Base-by-base conservation (phyloP, 306 rosid species). In the Fragaria iinumae region DNA sequence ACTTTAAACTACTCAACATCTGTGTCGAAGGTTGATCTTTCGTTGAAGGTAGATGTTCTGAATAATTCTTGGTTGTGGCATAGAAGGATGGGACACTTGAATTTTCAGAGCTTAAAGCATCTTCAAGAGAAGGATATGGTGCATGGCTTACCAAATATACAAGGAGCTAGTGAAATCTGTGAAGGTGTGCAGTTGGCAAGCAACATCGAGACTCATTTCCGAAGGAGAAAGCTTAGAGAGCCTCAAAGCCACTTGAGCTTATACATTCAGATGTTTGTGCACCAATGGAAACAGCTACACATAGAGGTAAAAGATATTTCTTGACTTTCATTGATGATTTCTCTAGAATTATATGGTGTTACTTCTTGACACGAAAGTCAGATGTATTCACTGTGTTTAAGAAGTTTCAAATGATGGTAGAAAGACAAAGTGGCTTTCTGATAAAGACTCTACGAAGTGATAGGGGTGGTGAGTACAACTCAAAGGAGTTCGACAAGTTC, bases 371-470 rank as follows among this genome's bases (percentile, higher is more conserved):
- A n/a, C 3, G 20, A 18, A 55, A 55, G 7, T 55, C 29, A 55
- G 4, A 55, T 8, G 62, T n/a, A 55, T 55, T 55, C 11, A 5
- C 62, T 5, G 29, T 63, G 47, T 44, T 75, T 38, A 50, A 36
- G 29, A 55, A 29, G 49, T 52, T 72, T 18, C 11, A 23, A 10
- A 45, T 47, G 20, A 25, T 21, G 36, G 36, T 49, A 39, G 14
- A 59, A 59, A 18, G 47, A 9, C 16, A 36, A 75, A 14, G 52
- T 75, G 29, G 72, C 79, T 23, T 2, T 2, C 5, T 16, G 7
- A 5, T 73, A 21, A 47, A 62, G 36, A 62, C 16, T 73, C 16
- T 73, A 6, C 64, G 72, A 36, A 63, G 47, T 64, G 47, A 75
- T 29, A 63, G 49, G 20, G 69, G 69, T 8, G 45, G 32, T 18